These are phyloP conservation scores for Puccinia horiana DNA, from an alignment of 1,284 basidiomycete species.

Conservation along the genomic window DNA sequence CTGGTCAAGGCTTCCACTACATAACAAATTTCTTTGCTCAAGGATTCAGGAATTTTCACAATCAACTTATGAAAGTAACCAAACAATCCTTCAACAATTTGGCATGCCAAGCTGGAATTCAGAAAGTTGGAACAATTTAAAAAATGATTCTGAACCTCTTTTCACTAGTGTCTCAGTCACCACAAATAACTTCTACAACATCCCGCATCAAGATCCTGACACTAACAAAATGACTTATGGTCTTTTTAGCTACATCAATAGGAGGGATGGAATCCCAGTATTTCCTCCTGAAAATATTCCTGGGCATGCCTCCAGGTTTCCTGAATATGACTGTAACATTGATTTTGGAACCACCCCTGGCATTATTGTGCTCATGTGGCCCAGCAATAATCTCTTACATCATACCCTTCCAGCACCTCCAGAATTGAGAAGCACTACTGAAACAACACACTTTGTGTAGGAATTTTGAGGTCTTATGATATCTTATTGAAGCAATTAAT, in stretches of 20 bases:
- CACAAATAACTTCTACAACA: not conserved
- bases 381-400: not conserved
- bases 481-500: no score
- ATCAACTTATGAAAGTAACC: no score
- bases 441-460: no score
- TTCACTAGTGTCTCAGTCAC: not conserved
- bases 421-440: not conserved
- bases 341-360: not conserved
- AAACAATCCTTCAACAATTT: not conserved
- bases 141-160: not conserved
- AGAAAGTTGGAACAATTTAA: not conserved
- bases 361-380: not conserved
- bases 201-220: not conserved
- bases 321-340: no score
- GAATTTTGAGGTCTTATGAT: no score
- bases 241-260: not conserved
- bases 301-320: no score
- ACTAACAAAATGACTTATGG: not conserved
- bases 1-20: no score
- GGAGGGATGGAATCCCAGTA: no score
- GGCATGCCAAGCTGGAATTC: not conserved
- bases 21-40: no score
- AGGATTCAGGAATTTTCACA: no score
- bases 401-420: not conserved
- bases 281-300: no score